Evolutionary conservation across 441 rosid species (phyloP), one percentile per base, ranked within the genome.

Genomic region (Dalechampia spathulata): DNA sequence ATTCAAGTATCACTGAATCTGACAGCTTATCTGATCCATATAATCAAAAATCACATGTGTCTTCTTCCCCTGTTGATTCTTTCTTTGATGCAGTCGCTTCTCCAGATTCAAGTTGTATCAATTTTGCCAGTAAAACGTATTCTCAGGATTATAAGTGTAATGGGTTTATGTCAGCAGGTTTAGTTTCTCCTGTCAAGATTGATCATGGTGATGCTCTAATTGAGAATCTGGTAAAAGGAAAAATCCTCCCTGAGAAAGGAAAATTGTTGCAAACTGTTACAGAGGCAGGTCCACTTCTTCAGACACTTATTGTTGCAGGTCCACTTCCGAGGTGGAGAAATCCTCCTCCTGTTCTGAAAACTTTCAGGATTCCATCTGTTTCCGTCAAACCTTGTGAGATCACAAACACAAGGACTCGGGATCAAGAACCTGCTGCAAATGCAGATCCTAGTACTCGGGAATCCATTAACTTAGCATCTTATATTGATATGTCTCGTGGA

Each of bases 281-380:
- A 74, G 90, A 78, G 34, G 76, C 89, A 0, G 95, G 93, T 0
- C 99, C 97, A 44, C 83, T 93, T 36, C 87, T 90, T 20, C 81
- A 78, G 38, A 80, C 90, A 1, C 80, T 89, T 37, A 75, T 89
- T 2, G 82, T 89, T 19, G 83, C 99, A 0, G 97, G 96, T 19
- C 96, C 92, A 0, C 84, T 93, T 38, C 99, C 99, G 13, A 69
- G 64, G 64, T 93, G 99, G 97, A 69, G 95, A 59, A 89, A 93
- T 38, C 99, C 97, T 21, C 99, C 99, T 19, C 88, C 92, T 4
- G n/a, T n/a, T 42, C 27, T 74, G 55, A 81, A 80, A 27, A 43
- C 75, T 1, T 67, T 82, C 61, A 78, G 76, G 65, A 76, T 79
- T 42, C 92, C 86, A 0, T 71, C 77, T 1, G 70, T 78, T 66